phyloP scores from a whole-genome alignment of 768 basidiomycete species.

The Termitomyces sp. region DNA sequence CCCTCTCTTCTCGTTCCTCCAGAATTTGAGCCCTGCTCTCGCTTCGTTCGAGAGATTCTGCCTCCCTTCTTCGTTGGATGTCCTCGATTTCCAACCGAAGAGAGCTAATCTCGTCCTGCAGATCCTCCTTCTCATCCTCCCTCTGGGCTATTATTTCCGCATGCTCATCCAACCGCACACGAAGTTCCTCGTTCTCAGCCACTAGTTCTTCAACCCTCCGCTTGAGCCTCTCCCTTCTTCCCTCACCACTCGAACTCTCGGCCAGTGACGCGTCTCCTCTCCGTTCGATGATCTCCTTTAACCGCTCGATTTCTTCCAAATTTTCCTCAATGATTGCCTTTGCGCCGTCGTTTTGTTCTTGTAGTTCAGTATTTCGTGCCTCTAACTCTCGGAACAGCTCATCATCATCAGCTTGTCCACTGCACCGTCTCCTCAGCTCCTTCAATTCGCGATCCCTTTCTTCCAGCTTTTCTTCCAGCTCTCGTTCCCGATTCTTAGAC shows the following conservation, averaged over 20 bases:
- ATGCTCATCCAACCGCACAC: conserved; percentile 51
- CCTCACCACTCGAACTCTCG: conserved; percentile 34
- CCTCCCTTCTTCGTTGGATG: conserved; percentile 53
- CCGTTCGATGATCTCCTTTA: conserved; percentile 64
- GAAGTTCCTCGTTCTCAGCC: conserved; percentile 59
- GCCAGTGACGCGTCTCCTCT: conserved; percentile 36
- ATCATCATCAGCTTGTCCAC: conserved; percentile 39
- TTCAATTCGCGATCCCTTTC: conserved; percentile 67
- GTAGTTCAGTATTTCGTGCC: conserved; percentile 59
- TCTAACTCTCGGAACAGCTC: conserved; percentile 52
- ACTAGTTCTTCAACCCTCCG: conserved; percentile 54
- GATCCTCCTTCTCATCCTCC: conserved; percentile 70
- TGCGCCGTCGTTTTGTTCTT: conserved; percentile 69
- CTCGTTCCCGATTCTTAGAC: conserved; percentile 53
- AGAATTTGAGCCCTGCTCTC: conserved; percentile 66
- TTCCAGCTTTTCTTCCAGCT: conserved; percentile 72
- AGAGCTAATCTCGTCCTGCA: conserved; percentile 60
- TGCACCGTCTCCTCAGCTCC: conserved; percentile 54
- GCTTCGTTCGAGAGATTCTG: conserved; percentile 63
- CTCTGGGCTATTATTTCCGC: conserved; percentile 46
- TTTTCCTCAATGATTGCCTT: conserved; percentile 74
- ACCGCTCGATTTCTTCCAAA: conserved; percentile 73
- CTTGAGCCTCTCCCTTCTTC: conserved; percentile 37
- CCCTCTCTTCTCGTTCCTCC: conserved; percentile 70
- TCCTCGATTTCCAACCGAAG: conserved; percentile 66